Base-by-base conservation (phyloP, 768 basidiomycete species). In the Termitomyces sp. region DNA sequence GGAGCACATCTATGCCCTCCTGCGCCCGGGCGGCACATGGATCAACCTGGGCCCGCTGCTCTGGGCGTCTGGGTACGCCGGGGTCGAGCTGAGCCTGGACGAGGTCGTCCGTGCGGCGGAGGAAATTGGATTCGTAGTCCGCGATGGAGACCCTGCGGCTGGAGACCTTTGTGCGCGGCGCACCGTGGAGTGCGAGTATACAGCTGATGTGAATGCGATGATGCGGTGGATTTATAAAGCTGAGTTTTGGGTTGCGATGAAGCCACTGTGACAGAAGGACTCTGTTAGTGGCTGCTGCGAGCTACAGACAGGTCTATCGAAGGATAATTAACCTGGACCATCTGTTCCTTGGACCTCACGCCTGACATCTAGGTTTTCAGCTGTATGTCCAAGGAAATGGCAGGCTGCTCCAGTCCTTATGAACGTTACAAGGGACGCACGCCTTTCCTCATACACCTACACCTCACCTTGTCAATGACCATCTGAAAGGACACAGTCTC, bases 1-100 rank as follows among this genome's bases (percentile, higher is more conserved):
- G 56, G 74, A 78, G 55, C 82, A 85, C 30, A 86, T 90, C 40
- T 74, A 81, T 64, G 41, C 59, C 13, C 75, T 87, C 22, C 76
- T 90, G 16, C 74, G 74, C 35, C 83, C 85, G 0, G 84, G 85
- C 4, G 88, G 87, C 2, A 74, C 68, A 9, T 90, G 87, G 88
- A 80, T 88, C 65, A 90, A 90, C 65, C 72, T 87, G 4, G 87
- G 87, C 1, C 88, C 86, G 8, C 70, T 88, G 20, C 72, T 88
- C 3, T 87, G 84, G 84, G 80, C 81, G 1, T 74, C 76, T 3
- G 82, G 72, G 0, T 75, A 79, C 61, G 76, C 83, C 8, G 76
- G 77, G 58, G 65, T 86, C 26, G 84, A 85, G 65, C 70, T 86
- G 47, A 84, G 80, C 55, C 74, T 88, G 38, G 83, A 86, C n/a